Conservation (phyloP, 441 rosid genomes). For the Aquilaria agallochum region DNA sequence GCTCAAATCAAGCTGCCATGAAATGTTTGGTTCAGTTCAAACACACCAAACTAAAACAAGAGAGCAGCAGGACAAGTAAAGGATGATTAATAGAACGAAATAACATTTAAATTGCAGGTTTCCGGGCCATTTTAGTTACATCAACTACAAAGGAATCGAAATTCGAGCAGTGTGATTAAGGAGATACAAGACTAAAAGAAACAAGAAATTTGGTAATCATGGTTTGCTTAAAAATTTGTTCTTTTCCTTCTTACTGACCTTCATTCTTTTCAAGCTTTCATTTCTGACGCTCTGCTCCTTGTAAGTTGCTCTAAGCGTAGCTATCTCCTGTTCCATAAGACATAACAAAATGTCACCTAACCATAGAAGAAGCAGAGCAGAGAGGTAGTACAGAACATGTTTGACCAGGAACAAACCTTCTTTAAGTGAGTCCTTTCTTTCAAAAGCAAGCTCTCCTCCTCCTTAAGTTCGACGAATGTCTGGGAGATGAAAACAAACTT, state of each 20-base stretch:
- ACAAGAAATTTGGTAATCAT: no score
- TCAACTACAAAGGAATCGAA: no score
- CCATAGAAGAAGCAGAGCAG: neutral
- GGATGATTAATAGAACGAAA: neutral
- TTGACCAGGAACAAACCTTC: constrained; percentile 32
- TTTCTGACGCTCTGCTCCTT: constrained; percentile 42
- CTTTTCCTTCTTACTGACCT: constrained; percentile 31
- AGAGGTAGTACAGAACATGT: neutral
- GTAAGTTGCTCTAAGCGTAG: constrained; percentile 34
- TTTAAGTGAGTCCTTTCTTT: constrained; percentile 52
- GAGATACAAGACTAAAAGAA: no score
- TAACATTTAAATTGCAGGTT: neutral
- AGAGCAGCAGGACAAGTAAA: neutral
- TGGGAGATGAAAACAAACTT: constrained; percentile 20
- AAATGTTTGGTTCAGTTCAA: neutral
- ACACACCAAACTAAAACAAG: no score
- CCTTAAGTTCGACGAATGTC: constrained; percentile 78
- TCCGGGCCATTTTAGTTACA: neutral
- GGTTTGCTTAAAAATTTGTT: no score
- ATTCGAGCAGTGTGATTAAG: no score
- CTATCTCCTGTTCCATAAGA: constrained; percentile 45
- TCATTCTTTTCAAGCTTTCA: constrained; percentile 56
- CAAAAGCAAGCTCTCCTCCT: constrained; percentile 51
- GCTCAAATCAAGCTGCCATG: constrained; percentile 45
- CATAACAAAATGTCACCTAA: neutral